Conservation (phyloP, 768 basidiomycete species). For the Auricularia sp. region DNA sequence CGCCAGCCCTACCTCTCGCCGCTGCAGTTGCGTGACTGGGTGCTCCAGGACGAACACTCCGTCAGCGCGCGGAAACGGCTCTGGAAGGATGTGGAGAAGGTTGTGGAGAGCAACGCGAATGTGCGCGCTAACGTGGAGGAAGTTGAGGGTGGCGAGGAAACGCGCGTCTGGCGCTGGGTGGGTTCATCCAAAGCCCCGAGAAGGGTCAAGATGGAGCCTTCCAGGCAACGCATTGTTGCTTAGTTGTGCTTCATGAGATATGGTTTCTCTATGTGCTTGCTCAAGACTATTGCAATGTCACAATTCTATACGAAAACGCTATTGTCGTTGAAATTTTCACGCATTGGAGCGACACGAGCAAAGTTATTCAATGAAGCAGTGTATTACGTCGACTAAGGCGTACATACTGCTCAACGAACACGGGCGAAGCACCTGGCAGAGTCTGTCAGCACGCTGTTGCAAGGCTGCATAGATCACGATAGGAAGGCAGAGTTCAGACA, state of each 20-base stretch:
- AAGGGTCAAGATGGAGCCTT: neutral
- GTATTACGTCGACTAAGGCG: too few relatives aligned
- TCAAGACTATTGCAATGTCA: neutral
- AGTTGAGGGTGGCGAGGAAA: constrained; percentile 74
- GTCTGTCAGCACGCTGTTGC: neutral
- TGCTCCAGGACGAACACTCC: constrained; percentile 75
- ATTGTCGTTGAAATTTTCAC: constrained; percentile 29
- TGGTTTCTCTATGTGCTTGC: neutral
- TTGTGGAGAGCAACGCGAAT: constrained; percentile 88
- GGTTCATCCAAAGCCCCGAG: constrained; percentile 27
- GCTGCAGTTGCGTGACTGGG: constrained; percentile 76
- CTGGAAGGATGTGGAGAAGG: constrained; percentile 74
- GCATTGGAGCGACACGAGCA: neutral
- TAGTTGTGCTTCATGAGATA: neutral
- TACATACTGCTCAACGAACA: neutral
- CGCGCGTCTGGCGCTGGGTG: constrained; percentile 87
- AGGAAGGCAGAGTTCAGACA: constrained; percentile 43
- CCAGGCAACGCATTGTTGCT: neutral
- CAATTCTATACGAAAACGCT: neutral
- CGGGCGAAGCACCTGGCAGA: neutral
- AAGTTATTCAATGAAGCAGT: neutral
- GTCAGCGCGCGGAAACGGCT: constrained; percentile 51
- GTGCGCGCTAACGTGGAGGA: constrained; percentile 80
- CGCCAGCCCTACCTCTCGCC: constrained; percentile 75
- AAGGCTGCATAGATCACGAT: neutral